These are phyloP conservation scores for Quercus cerris DNA, from an alignment of 306 rosid species.

Conservation along the genomic window DNA sequence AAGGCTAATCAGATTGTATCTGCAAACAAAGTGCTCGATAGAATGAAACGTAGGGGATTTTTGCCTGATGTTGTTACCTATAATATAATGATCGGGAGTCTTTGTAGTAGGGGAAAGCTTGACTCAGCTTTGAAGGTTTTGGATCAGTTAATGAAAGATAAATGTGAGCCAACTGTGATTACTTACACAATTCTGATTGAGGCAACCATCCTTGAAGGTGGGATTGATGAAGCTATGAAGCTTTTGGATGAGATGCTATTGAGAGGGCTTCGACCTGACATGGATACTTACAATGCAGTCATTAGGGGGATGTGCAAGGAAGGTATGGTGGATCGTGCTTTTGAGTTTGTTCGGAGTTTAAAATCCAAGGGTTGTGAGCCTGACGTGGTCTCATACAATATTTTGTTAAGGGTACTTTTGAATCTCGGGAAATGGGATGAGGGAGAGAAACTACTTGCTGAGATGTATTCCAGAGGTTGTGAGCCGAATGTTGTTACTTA, in stretches of 20 bases:
- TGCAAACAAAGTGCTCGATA: conserved; percentile 59
- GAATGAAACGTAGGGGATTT: conserved; percentile 67
- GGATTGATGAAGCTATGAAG: conserved; percentile 59
- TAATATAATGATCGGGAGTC: conserved; percentile 75
- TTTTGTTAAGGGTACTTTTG: conserved; percentile 55
- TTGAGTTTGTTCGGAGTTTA: conserved; percentile 44
- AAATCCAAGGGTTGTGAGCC: conserved; percentile 58
- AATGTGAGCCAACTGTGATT: conserved; percentile 69
- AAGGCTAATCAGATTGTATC: conserved; percentile 54
- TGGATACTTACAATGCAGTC: conserved; percentile 61
- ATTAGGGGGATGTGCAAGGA: conserved; percentile 72
- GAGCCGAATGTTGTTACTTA: conserved; percentile 68
- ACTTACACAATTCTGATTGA: conserved; percentile 86
- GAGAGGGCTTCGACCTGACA: conserved; percentile 66
- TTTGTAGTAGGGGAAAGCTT: conserved; percentile 64
- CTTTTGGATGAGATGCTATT: conserved; percentile 75
- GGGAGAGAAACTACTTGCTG: conserved; percentile 56
- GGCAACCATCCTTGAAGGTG: conserved; percentile 65
- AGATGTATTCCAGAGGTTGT: conserved; percentile 57
- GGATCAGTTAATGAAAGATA: conserved; percentile 64
- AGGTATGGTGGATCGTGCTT: conserved; percentile 69
- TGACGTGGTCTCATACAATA: conserved; percentile 61
- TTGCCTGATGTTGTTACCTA: conserved; percentile 76
- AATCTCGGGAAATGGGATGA: conserved; percentile 60
- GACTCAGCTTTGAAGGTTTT: conserved; percentile 46